Evolutionary conservation across 140 eudicot species (phyloP), one percentile per base, ranked within the genome.

Genomic region (Oenanthe javanica): DNA sequence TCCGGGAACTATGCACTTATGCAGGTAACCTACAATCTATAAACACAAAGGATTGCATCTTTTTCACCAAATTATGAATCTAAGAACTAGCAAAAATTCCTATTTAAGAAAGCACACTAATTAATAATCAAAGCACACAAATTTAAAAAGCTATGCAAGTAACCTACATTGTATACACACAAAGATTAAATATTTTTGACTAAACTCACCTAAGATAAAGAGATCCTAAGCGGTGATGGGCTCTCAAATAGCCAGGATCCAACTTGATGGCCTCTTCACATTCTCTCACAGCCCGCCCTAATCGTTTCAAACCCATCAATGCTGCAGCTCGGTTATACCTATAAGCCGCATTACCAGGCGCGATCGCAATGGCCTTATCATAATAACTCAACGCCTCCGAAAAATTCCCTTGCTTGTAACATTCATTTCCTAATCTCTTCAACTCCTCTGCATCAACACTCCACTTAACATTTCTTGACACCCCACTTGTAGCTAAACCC

Each of bases 151-250:
- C 15, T 45, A 73, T 19, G 54, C 57, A 8, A 43, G 73, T 46
- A 73, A 11, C 27, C 40, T 42, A 73, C 52, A 43, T 21, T 46
- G 40, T 14, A 46, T 4, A 21, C 31, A 49, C 67, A 27, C 46
- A 31, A 46, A 66, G 70, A 79, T 57, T 42, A 78, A n/a, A 78
- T 72, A 76, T 82, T 81, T 85, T 57, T 51, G 51, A 63, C 72
- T 23, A 69, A 15, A 83, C 93, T 89, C 87, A 95, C 99, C 99
- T 88, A 85, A 93, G 82, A 78, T 90, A 87, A 79, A 95, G 86
- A 81, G 96, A 85, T 47, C 96, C 99, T 82, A 95, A 88, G n/a
- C 96, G 91, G 75, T 84, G 92, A 76, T 91, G 99, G 6, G 97
- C 96, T 87, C 90, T 84, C 18, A 83, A 86, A 76, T 90, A 90